Percentiles rank a stretch among this genome's conserved stretches.
Conservation (phyloP, 1,284 basidiomycete species). For the Bondarzewia mesenterica region DNA sequence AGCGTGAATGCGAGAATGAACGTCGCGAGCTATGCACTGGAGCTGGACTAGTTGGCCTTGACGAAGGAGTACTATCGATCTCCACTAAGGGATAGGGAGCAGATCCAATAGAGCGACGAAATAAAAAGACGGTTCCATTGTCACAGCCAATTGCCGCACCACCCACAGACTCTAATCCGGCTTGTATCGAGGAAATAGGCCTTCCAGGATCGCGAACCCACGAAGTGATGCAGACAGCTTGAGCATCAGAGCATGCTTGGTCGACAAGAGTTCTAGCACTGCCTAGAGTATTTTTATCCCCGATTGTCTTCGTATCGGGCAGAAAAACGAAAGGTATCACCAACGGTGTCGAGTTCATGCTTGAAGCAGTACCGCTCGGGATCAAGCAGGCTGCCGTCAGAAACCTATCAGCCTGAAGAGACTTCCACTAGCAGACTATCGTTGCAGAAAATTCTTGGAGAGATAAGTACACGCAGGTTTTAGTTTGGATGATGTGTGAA, state of each 20-base stretch:
- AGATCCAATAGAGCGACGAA: slow-evolving; percentile 11
- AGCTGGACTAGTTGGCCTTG: slow-evolving; percentile 21
- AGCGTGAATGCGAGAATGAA: slow-evolving; percentile 19
- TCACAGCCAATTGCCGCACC: slow-evolving; percentile 20
- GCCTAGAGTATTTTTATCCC: no score
- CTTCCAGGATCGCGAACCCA: slow-evolving; percentile 3
- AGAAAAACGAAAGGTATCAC: no score
- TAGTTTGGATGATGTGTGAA: no score
- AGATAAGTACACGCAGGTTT: no score
- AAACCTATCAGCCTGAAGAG: no score
- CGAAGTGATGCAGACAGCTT: slow-evolving; percentile 8
- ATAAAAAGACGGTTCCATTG: slow-evolving; percentile 28
- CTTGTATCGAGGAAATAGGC: background rate
- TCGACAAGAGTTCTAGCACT: slow-evolving; percentile 5
- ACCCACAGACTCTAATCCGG: slow-evolving; percentile 3
- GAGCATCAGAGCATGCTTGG: slow-evolving; percentile 7
- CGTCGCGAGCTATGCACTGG: slow-evolving; percentile 19
- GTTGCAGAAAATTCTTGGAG: no score
- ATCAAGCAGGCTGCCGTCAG: no score
- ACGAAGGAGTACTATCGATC: slow-evolving; percentile 9
- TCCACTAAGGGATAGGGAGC: background rate
- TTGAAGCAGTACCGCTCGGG: no score
- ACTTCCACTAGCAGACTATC: no score
- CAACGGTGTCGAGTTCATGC: no score
- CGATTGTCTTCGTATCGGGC: no score